Base-by-base conservation (phyloP, 257 asterid genomes). In the Buddleja alternifolia region DNA sequence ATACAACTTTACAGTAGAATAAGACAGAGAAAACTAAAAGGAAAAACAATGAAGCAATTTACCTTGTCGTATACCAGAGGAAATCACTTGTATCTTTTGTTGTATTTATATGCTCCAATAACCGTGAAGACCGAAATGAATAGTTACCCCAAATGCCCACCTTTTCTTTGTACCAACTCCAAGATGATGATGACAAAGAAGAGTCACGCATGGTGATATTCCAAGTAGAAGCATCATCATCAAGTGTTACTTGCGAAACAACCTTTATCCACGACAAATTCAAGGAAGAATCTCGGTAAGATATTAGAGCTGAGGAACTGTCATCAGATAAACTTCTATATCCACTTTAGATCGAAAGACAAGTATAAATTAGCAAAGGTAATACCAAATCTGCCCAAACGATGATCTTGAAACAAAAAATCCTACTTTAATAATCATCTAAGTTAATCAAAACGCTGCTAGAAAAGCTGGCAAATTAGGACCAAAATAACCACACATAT, bases 41-140 rank as follows among this genome's bases (percentile, higher is more conserved):
- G 10, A 7, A 29, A 29, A 39, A 48, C n/a, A 4, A 45, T 54
- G 29, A 46, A 50, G 60, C 19, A 10, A 62, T 14, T 68, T 67
- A 86, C 96, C 92, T 82, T 70, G 80, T 89, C 14, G 87, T 81
- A 61, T 86, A 89, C 96, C 96, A 89, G 29, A 89, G 83, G 75
- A 81, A 86, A 77, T 89, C 96, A 67, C 90, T 86, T 8, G 73
- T 62, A 73, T 89, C 95, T 76, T 85, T 85, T n/a, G 96, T 89
- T 41, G 90, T 87, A 74, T 86, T 89, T 80, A 89, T 87, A 76
- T 89, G 96, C 89, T 89, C 96, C 58, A 89, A 78, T 53, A 89
- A 66, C 32, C 70, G 67, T 6, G 85, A 75, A 56, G 82, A 80
- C 61, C 29, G 58, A 70, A 86, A 85, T 11, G 90, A 81, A 61